Conservation (phyloP, 1,284 basidiomycete genomes). For the Pyrrhoderma lamaoense region DNA sequence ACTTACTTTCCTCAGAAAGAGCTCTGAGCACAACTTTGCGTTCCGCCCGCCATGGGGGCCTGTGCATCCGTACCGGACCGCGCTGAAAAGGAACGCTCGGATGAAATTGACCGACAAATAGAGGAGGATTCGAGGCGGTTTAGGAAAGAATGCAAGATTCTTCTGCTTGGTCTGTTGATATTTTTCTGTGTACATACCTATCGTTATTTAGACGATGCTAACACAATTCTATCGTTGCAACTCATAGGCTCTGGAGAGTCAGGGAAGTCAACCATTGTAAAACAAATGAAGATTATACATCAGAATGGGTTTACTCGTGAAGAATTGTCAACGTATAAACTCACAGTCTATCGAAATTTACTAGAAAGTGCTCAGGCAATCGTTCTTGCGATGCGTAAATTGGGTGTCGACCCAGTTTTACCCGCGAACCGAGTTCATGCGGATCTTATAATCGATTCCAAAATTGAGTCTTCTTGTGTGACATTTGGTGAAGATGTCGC, state of each 20-base stretch:
- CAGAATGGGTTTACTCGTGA: conserved; percentile 84
- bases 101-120: conserved; percentile 65
- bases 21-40: no score
- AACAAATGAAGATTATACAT: conserved; percentile 99
- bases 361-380: conserved; percentile 88
- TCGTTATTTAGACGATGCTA: background rate
- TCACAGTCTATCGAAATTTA: conserved; percentile 81
- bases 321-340: conserved; percentile 75
- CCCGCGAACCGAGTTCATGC: conserved; percentile 67
- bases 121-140: conserved; percentile 69
- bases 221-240: background rate
- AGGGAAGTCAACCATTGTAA: conserved; percentile 94
- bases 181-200: background rate
- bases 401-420: conserved; percentile 77
- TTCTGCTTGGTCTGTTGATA: conserved; percentile 71
- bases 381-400: conserved; percentile 84
- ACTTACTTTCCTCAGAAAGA: no score
- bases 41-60: conserved; percentile 46
- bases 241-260: conserved; percentile 70
- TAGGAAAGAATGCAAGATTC: conserved; percentile 91
- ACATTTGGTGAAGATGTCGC: conserved; percentile 60
- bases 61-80: conserved; percentile 55
- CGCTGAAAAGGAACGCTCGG: conserved; percentile 58
- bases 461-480: conserved; percentile 29
- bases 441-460: conserved; percentile 57